Base-by-base conservation (phyloP, 163 green algal genomes). In the Scenedesmus sp. region DNA sequence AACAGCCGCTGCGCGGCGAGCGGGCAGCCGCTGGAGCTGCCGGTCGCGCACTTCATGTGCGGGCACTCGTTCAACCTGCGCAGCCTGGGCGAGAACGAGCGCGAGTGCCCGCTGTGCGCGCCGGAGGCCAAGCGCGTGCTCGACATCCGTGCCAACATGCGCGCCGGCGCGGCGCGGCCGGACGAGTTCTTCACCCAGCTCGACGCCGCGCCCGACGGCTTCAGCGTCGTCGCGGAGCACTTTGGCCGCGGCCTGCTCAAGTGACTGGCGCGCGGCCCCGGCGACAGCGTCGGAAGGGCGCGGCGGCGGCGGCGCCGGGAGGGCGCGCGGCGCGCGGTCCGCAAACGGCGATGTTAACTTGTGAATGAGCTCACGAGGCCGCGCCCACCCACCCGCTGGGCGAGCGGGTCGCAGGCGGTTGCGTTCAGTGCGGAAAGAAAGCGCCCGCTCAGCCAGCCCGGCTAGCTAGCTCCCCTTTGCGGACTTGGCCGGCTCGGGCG, bases 141-240 rank as follows among this genome's bases (percentile, higher is more conserved):
- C 24, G 80, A 88, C 28, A 86, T 88, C 51, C 48, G 71, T 13
- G 70, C 75, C 29, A 86, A 86, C 70, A 82, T 88, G 76, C 70
- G 71, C n/a, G 83, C 78, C 36, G 74, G 63, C 88, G 92, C 75
- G 85, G 93, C 73, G 20, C 71, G 90, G 64, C 90, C 95, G 63
- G 96, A 99, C 83, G 81, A 89, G 14, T 99, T 98, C 79, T 99
- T 98, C 87, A 92, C 90, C 39, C 89, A 97, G 84, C 88, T 99
- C 56, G 82, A 89, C 20, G 85, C 89, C 48, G 85, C 87, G 2
- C 66, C 85, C 0, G 92, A 98, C 77, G 94, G 95, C n/a, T 98
- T 97, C 77, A 69, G 62, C 22, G 91, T 98, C 57, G 90, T 98
- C 34, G 92, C 95, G 0, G 93, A 98, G 31, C 92, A 93, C 79